These are phyloP conservation scores for Acaromyces ingoldii DNA, from an alignment of 1,284 basidiomycete genomes.

Conservation along the genomic window DNA sequence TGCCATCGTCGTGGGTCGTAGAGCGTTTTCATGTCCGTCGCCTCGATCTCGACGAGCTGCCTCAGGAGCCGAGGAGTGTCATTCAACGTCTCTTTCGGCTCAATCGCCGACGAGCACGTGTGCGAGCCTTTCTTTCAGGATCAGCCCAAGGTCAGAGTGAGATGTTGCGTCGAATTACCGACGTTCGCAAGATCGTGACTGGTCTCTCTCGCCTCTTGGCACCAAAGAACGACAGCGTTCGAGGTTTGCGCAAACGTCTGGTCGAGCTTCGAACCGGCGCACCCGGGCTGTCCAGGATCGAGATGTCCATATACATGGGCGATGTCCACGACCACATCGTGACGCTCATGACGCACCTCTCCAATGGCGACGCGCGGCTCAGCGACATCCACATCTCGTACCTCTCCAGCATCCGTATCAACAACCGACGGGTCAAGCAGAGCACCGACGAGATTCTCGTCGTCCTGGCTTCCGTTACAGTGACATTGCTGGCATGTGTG, in stretches of 20 bases:
- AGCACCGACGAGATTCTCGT: slow-evolving; percentile 23
- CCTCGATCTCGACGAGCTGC: neutral
- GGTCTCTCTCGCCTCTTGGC: slow-evolving; percentile 71
- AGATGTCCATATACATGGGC: slow-evolving; percentile 69
- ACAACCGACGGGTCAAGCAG: slow-evolving; percentile 56
- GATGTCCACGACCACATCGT: slow-evolving; percentile 93
- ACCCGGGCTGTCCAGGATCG: slow-evolving; percentile 19
- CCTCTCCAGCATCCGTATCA: slow-evolving; percentile 68
- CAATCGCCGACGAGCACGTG: neutral
- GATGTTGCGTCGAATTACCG: slow-evolving; percentile 69
- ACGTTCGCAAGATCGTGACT: slow-evolving; percentile 74
- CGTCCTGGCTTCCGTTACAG: slow-evolving; percentile 61
- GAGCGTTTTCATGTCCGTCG: neutral
- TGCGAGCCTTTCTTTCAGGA: slow-evolving; percentile 2
- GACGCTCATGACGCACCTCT: slow-evolving; percentile 75
- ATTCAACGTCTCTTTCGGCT: slow-evolving; percentile 6
- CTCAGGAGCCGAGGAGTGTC: neutral
- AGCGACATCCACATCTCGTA: slow-evolving; percentile 82
- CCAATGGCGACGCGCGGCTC: slow-evolving; percentile 82
- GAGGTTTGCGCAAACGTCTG: slow-evolving; percentile 70
- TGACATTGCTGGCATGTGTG: neutral
- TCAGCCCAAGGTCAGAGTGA: slow-evolving; percentile 46
- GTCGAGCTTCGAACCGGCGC: slow-evolving; percentile 49
- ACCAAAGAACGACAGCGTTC: slow-evolving; percentile 76
- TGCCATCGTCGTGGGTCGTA: neutral